Evolutionary conservation across 257 asterid species (phyloP).

Genomic region (Fraxinus cuspidata): DNA sequence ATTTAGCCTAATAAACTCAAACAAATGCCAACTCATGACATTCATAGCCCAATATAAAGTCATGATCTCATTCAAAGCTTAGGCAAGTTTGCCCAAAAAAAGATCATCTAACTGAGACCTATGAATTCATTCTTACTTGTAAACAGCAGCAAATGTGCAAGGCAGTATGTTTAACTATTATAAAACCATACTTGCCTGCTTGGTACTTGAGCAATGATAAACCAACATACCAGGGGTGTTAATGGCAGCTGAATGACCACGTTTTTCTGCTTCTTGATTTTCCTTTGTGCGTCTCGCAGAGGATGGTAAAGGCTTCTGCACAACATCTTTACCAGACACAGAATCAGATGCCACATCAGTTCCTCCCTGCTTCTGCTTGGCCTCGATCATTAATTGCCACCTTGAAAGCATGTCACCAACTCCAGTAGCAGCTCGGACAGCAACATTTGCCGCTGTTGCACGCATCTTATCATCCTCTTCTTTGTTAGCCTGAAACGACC

Average conservation of each 20-base stretch:
- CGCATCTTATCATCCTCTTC: conserved; percentile 96
- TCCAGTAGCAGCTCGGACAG: conserved; percentile 97
- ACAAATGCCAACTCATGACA: background rate
- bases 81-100: background rate
- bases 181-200: background rate
- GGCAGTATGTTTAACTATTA: background rate
- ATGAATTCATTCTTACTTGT: background rate
- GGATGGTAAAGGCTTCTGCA: conserved; percentile 45
- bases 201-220: background rate
- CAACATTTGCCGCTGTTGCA: conserved; percentile 94
- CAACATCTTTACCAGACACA: conserved; percentile 55
- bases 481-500: conserved; percentile 64
- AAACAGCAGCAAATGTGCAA: background rate
- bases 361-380: conserved; percentile 87
- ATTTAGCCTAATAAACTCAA: background rate
- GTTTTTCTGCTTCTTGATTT: conserved; percentile 64
- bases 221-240: conserved; percentile 58
- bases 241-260: conserved; percentile 52
- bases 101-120: background rate
- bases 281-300: conserved; percentile 58
- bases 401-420: conserved; percentile 87
- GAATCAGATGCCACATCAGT: conserved; percentile 55
- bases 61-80: background rate
- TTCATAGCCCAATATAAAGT: background rate
- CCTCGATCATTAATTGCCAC: conserved; percentile 94